phyloP scores from a whole-genome alignment of 2,329 filamentous ascomycete genomes.

The Diaporthe velutina region DNA sequence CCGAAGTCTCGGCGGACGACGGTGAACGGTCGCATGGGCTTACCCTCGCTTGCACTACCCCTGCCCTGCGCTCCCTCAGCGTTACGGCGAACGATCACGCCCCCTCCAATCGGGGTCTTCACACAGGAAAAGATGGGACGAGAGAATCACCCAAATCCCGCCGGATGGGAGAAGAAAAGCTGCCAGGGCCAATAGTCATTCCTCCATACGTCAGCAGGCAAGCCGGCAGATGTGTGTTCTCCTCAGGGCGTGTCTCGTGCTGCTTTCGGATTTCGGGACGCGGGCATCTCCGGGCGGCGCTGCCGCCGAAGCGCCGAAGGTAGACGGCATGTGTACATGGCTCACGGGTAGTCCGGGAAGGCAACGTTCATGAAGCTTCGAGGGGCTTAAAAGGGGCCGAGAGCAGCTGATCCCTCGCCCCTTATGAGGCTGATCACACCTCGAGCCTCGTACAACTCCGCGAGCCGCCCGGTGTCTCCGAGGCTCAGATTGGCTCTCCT shows the following conservation, averaged over 20 bases:
- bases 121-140: not conserved
- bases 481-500: not conserved
- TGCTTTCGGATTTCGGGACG: slow-evolving; percentile 11
- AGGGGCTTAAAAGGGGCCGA: too few species aligned
- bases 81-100: not conserved
- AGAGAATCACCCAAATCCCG: not conserved
- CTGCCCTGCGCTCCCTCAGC: too few species aligned
- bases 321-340: not conserved
- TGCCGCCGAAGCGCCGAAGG: not conserved
- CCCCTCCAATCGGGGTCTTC: not conserved
- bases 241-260: too few species aligned
- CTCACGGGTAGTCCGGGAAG: not conserved
- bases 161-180: not conserved
- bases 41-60: not conserved
- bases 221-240: not conserved
- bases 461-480: not conserved
- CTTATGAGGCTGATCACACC: not conserved
- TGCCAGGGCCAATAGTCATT: not conserved
- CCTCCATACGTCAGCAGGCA: not conserved
- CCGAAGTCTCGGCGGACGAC: not conserved
- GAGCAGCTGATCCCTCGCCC: not conserved
- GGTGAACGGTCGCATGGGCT: not conserved
- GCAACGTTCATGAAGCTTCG: not conserved
- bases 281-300: not conserved
- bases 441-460: slow-evolving; percentile 4